phyloP scores from a whole-genome alignment of 2,329 filamentous ascomycete genomes.

The Sclerotinia sclerotiorum region DNA sequence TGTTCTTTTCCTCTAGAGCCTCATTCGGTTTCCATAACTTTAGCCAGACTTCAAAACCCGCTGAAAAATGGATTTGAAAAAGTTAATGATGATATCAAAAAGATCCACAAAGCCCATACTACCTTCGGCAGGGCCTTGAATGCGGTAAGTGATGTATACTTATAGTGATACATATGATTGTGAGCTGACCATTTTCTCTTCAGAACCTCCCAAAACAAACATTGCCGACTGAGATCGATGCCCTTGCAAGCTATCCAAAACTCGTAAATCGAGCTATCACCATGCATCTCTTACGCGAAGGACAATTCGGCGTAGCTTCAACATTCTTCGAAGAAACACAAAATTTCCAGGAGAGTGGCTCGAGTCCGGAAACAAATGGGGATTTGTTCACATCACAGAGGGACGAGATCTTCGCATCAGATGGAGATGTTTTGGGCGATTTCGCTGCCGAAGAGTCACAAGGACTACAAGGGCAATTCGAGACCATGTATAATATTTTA shows the following conservation, averaged over 20 bases:
- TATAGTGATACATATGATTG: background rate
- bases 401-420: constrained; percentile 26
- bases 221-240: constrained; percentile 77
- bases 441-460: constrained; percentile 60
- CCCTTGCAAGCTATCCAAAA: constrained; percentile 69
- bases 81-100: constrained; percentile 78
- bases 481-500: constrained; percentile 87
- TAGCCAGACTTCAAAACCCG: constrained; percentile 83
- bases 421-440: constrained; percentile 38
- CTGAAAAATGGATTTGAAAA: constrained; percentile 78
- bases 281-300: constrained; percentile 94
- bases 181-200: constrained; percentile 23
- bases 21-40: constrained; percentile 67
- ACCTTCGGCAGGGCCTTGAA: constrained; percentile 84
- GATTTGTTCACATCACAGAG: background rate
- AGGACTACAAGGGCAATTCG: constrained; percentile 76
- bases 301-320: constrained; percentile 84
- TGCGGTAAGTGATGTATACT: constrained; percentile 53
- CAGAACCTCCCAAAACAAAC: constrained; percentile 50
- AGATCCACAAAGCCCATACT: constrained; percentile 77
- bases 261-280: constrained; percentile 91
- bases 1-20: constrained; percentile 52
- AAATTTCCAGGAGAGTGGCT: constrained; percentile 44
- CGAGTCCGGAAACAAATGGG: constrained; percentile 37
- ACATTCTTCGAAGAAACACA: constrained; percentile 77